phyloP scores from a whole-genome alignment of 345 rosid species.

The Sisymbrium altissimum region DNA sequence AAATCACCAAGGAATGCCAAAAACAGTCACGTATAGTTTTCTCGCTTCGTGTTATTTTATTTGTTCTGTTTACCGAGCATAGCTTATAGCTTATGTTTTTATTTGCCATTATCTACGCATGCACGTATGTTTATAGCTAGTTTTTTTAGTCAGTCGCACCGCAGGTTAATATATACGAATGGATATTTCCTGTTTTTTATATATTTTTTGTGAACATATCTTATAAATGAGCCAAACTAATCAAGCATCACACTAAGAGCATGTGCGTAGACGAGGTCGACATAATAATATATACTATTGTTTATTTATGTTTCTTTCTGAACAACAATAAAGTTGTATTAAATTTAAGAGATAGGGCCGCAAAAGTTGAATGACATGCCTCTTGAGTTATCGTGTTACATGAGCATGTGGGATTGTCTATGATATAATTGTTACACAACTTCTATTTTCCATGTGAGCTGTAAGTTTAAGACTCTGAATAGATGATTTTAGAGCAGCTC shows the following conservation, averaged over 20 bases:
- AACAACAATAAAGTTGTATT: slow-evolving; percentile 9
- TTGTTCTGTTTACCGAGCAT: not conserved
- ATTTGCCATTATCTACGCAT: slow-evolving; percentile 20
- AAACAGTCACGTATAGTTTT: not conserved
- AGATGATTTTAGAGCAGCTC: not conserved
- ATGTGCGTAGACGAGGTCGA: slow-evolving; percentile 28
- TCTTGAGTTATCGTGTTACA: slow-evolving; percentile 12
- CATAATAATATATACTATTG: slow-evolving; percentile 16
- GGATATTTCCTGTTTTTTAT: not conserved
- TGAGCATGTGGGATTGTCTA: slow-evolving; percentile 32
- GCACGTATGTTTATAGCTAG: not conserved
- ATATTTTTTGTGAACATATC: not conserved
- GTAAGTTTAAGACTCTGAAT: slow-evolving; percentile 1
- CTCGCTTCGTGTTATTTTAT: not conserved
- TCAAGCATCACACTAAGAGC: slow-evolving; percentile 23
- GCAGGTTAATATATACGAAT: not conserved
- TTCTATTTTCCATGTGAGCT: slow-evolving; percentile 23
- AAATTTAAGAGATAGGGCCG: slow-evolving; percentile 30
- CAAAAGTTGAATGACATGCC: slow-evolving; percentile 29
- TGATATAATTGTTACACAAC: slow-evolving; percentile 19
- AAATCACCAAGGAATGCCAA: not conserved
- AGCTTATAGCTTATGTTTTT: not conserved
- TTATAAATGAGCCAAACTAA: slow-evolving; percentile 26
- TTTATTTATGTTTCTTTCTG: slow-evolving; percentile 12
- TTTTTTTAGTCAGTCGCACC: not conserved